Percentiles rank a stretch among this genome's conserved stretches.
Evolutionary conservation across 2,329 filamentous ascomycete genomes (phyloP).

Genomic region (Aspergillus fructus): DNA sequence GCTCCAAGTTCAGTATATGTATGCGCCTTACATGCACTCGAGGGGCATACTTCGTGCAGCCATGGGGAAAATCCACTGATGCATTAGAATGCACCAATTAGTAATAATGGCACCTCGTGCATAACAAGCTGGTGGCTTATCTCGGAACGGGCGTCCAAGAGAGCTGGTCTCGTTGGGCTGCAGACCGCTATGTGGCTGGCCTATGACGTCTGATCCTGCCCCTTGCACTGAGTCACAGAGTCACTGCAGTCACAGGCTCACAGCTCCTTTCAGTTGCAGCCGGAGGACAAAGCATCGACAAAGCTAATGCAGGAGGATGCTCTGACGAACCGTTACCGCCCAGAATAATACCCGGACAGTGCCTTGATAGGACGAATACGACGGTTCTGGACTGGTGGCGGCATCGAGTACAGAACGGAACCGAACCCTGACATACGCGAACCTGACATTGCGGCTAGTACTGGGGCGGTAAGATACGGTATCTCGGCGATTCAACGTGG

Average conservation of each 20-base stretch:
- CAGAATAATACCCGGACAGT: constrained; percentile 7
- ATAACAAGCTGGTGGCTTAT: too few species aligned
- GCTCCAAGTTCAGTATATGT: too few species aligned
- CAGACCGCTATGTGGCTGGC: background rate
- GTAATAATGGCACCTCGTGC: too few species aligned
- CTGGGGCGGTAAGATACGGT: background rate
- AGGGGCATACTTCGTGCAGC: too few species aligned
- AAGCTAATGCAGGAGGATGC: background rate
- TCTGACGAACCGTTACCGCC: background rate
- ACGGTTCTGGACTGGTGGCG: background rate
- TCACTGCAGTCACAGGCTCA: too few species aligned
- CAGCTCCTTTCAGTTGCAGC: background rate
- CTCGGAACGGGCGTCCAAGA: background rate
- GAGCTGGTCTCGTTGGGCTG: background rate
- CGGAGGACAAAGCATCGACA: background rate
- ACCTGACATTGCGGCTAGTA: background rate
- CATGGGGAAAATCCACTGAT: too few species aligned
- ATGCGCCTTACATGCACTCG: too few species aligned
- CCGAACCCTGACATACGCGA: constrained; percentile 11
- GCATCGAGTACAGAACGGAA: constrained; percentile 7
- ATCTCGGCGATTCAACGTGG: background rate
- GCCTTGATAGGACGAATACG: background rate
- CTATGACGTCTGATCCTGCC: too few species aligned
- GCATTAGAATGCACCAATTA: too few species aligned
- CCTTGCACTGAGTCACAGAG: too few species aligned